Base-by-base conservation (phyloP, 2,329 filamentous ascomycete genomes). In the Botrytis fragariae region DNA sequence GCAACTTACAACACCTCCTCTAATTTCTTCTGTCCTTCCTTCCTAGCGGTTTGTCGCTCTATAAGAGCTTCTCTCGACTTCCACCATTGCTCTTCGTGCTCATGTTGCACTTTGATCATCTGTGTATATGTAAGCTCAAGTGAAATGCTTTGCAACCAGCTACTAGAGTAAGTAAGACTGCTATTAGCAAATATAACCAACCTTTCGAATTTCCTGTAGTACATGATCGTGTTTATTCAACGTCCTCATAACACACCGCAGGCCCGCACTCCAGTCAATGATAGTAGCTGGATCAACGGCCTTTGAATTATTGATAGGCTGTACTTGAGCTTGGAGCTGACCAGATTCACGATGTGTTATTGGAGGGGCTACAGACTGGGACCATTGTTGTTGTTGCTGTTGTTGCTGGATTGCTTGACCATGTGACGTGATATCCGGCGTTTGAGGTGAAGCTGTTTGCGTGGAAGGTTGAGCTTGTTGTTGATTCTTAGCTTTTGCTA, bases 1-100 rank as follows among this genome's bases (percentile, higher is more conserved):
- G 60, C 54, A 14, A 82, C 86, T 75, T 81, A 88, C 86, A 90
- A 77, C 2, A 89, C 85, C 61, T 85, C 85, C 76, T 89, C 85
- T 32, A 89, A 79, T 74, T 85, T 85, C 76, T 84, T 84, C 75
- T 88, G 86, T 69, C 86, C 87, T 73, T 87, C 86, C 6, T 82
- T 83, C 73, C 88, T 83, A 1, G 83, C 81, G n/a, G 79, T 81
- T 73, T 89, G 88, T 73, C 86, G 87, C 45, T 84, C 81, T 9
- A 88, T 78, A 37, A 90, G 79, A 10, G 83, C 85, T 73, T 86
- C 80, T 3, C 88, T 84, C 2, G 85, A 85, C 39, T 83, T 80
- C 82, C 86, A 89, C 87, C 90, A 92, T 76, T 88, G 85, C 76
- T 85, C 85, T 76, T 92, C 89, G 77, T 92, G 87, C 59, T 86